Percentiles rank a stretch among this genome's conserved stretches.
phyloP scores from a whole-genome alignment of 2,329 filamentous ascomycete genomes.

The Diplodia mutila region DNA sequence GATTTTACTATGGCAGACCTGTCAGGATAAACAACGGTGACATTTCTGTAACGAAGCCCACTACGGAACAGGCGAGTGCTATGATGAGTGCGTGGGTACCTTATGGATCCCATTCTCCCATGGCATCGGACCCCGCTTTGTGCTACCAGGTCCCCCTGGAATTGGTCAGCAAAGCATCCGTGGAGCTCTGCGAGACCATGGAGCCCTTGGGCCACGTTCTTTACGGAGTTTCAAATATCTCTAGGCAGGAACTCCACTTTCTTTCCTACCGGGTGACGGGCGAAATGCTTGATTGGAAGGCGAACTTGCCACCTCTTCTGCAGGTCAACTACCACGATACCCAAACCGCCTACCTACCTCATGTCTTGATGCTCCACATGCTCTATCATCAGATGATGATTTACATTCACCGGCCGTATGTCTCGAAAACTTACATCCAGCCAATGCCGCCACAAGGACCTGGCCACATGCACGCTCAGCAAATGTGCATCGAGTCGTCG shows the following conservation, averaged over 20 bases:
- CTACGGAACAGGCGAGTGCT: slow-evolving; percentile 28
- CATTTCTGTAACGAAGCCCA: slow-evolving; percentile 46
- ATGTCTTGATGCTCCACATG: slow-evolving; percentile 49
- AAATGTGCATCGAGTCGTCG: slow-evolving; percentile 49
- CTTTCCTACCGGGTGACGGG: slow-evolving; percentile 37
- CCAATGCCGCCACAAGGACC: slow-evolving; percentile 46
- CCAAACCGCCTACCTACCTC: slow-evolving; percentile 41
- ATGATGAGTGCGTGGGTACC: slow-evolving; percentile 26
- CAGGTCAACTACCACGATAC: slow-evolving; percentile 43
- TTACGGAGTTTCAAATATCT: slow-evolving; percentile 31
- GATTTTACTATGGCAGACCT: slow-evolving; percentile 49
- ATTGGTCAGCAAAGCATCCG: slow-evolving; percentile 32
- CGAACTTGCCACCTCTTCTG: slow-evolving; percentile 43
- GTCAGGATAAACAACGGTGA: slow-evolving; percentile 45
- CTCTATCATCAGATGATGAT: slow-evolving; percentile 52
- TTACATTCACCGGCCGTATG: slow-evolving; percentile 46
- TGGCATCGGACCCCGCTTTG: slow-evolving; percentile 17
- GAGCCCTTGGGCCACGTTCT: slow-evolving; percentile 49
- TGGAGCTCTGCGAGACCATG: slow-evolving; percentile 50
- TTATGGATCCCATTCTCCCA: slow-evolving; percentile 22
- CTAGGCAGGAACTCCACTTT: slow-evolving; percentile 46
- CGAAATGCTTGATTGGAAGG: slow-evolving; percentile 47
- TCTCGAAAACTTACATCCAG: slow-evolving; percentile 45
- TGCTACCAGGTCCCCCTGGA: slow-evolving; percentile 21
- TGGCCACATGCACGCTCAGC: slow-evolving; percentile 49